Evolutionary conservation across 257 asterid species (phyloP).

Genomic region (Salvia rosmarinus): DNA sequence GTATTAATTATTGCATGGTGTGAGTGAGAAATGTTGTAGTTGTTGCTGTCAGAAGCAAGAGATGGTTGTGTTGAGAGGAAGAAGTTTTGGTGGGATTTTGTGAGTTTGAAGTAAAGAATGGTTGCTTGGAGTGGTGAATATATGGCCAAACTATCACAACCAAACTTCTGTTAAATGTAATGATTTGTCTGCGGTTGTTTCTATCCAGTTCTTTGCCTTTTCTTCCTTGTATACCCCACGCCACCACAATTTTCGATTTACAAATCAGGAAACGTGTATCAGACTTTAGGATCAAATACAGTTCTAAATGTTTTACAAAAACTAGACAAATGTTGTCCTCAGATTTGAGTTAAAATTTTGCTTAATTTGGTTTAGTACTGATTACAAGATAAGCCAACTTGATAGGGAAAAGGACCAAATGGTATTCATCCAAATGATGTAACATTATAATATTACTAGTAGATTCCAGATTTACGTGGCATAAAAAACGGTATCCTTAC

Average conservation of each 20-base stretch:
- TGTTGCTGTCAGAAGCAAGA: slow-evolving; percentile 49
- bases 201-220: slow-evolving; percentile 24
- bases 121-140: slow-evolving; percentile 23
- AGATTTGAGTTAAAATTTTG: too few species aligned
- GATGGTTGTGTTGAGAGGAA: slow-evolving; percentile 30
- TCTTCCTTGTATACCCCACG: slow-evolving; percentile 10
- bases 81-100: slow-evolving; percentile 32
- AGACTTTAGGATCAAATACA: background rate
- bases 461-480: too few species aligned
- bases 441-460: too few species aligned
- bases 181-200: slow-evolving; percentile 36
- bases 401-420: too few species aligned
- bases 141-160: slow-evolving; percentile 19
- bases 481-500: too few species aligned
- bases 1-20: background rate
- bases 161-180: slow-evolving; percentile 43
- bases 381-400: too few species aligned
- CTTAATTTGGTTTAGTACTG: too few species aligned
- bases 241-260: background rate
- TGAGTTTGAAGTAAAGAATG: slow-evolving; percentile 49
- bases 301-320: too few species aligned
- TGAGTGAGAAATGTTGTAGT: slow-evolving; percentile 8
- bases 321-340: too few species aligned
- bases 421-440: too few species aligned
- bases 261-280: background rate